A percentile compares a stretch with the other conserved stretches of the same genome.
Evolutionary conservation across 2,329 filamentous ascomycete species (phyloP).

Genomic region (Fusarium equiseti): DNA sequence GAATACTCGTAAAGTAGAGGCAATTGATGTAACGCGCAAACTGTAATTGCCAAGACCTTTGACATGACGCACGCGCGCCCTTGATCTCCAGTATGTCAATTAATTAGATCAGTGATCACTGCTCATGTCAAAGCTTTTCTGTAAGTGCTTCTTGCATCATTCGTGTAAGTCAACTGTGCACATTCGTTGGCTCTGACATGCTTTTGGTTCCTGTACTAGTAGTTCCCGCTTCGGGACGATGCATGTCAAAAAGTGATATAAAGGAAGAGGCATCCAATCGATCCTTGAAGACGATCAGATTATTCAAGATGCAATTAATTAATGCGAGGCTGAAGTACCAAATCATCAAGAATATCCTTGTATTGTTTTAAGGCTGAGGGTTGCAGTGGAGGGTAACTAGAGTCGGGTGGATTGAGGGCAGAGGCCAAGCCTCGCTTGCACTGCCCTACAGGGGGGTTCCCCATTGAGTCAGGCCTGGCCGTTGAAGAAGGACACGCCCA

Average conservation of each 20-base stretch:
- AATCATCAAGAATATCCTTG: slow-evolving; percentile 4
- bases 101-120: background rate
- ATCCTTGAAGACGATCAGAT: slow-evolving; percentile 31
- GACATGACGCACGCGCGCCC: slow-evolving; percentile 24
- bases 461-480: slow-evolving; percentile 13
- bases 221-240: slow-evolving; percentile 42
- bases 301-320: background rate
- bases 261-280: slow-evolving; percentile 46
- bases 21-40: slow-evolving; percentile 3
- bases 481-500: background rate
- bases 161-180: slow-evolving; percentile 21
- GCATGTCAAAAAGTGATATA: slow-evolving; percentile 13
- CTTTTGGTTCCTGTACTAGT: slow-evolving; percentile 34
- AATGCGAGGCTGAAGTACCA: slow-evolving; percentile 44
- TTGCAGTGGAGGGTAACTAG: background rate
- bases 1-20: background rate
- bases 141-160: background rate
- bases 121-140: background rate
- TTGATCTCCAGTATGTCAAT: slow-evolving; percentile 5
- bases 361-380: slow-evolving; percentile 42
- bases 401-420: background rate
- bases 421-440: slow-evolving; percentile 45
- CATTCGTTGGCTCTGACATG: slow-evolving; percentile 18
- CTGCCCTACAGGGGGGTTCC: slow-evolving; percentile 21
- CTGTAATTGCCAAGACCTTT: slow-evolving; percentile 2